These are phyloP conservation scores for Sphaerosporella brunnea DNA, from an alignment of 495 filamentous ascomycete genomes.

Conservation along the genomic window DNA sequence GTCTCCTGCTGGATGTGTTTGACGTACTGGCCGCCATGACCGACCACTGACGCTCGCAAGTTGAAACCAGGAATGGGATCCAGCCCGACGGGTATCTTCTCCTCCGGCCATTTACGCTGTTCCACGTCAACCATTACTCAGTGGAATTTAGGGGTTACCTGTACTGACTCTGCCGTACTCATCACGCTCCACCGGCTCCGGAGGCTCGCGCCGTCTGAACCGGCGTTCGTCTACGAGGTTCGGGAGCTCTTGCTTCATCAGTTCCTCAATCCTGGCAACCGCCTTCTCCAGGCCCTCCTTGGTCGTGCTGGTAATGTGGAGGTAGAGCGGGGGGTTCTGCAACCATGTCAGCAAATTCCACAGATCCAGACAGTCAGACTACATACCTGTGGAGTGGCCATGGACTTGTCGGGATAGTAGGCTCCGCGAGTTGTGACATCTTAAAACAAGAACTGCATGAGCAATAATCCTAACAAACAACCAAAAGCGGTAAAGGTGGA, in stretches of 20 bases:
- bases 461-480: constrained; percentile 34
- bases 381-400: constrained; percentile 73
- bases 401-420: constrained; percentile 92
- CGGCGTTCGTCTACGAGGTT: constrained; percentile 89
- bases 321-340: constrained; percentile 82
- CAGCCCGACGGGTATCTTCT: constrained; percentile 74
- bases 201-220: constrained; percentile 65
- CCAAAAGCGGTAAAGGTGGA: neutral
- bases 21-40: constrained; percentile 79
- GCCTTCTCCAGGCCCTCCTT: constrained; percentile 85
- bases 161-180: constrained; percentile 72
- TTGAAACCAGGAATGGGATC: constrained; percentile 94
- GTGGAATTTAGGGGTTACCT: no score
- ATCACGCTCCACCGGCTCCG: constrained; percentile 81
- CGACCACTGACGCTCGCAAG: constrained; percentile 83
- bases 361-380: no score
- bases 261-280: constrained; percentile 65
- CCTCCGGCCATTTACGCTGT: constrained; percentile 97
- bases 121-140: constrained; percentile 11
- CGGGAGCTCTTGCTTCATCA: constrained; percentile 92
- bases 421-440: constrained; percentile 97
- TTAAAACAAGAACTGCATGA: constrained; percentile 47
- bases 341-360: constrained; percentile 10
- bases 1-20: constrained; percentile 96
- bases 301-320: constrained; percentile 83